Conservation (phyloP, 1,284 basidiomycete species). For the Cutaneotrichosporon mucoides region DNA sequence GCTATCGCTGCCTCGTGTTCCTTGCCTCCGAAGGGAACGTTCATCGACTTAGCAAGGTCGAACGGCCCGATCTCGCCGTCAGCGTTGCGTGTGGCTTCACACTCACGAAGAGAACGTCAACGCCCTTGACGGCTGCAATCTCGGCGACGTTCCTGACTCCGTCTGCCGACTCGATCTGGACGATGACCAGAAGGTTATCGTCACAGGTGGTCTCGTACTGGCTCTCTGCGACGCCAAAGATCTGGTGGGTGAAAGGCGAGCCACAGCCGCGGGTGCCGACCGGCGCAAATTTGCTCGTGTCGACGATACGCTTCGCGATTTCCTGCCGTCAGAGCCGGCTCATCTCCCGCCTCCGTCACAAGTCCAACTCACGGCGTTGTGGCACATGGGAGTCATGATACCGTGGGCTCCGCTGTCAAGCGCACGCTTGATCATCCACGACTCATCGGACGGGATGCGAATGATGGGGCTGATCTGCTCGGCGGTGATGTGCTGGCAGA, state of each 20-base stretch:
- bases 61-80: constrained; percentile 29
- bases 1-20: constrained; percentile 34
- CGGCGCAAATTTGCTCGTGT: constrained; percentile 27
- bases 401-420: constrained; percentile 44
- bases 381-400: constrained; percentile 38
- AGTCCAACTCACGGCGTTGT: constrained; percentile 23
- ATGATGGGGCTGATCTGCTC: constrained; percentile 36
- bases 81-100: too few relatives aligned
- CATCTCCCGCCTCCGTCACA: too few relatives aligned
- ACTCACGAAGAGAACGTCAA: constrained; percentile 19
- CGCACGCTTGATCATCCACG: constrained; percentile 40
- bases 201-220: constrained; percentile 36
- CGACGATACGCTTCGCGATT: constrained; percentile 25
- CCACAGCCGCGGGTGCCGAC: constrained; percentile 38
- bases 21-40: constrained; percentile 22
- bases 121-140: constrained; percentile 37
- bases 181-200: constrained; percentile 33
- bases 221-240: constrained; percentile 33
- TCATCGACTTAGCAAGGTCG: constrained; percentile 36
- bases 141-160: constrained; percentile 40
- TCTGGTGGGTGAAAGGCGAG: constrained; percentile 33
- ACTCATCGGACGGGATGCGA: constrained; percentile 35
- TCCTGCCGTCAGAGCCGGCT: neutral
- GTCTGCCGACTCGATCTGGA: constrained; percentile 41
- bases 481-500: constrained; percentile 11